Base-by-base conservation (phyloP, 352 stramenopile species). In the Halophytophthora polymorphica region DNA sequence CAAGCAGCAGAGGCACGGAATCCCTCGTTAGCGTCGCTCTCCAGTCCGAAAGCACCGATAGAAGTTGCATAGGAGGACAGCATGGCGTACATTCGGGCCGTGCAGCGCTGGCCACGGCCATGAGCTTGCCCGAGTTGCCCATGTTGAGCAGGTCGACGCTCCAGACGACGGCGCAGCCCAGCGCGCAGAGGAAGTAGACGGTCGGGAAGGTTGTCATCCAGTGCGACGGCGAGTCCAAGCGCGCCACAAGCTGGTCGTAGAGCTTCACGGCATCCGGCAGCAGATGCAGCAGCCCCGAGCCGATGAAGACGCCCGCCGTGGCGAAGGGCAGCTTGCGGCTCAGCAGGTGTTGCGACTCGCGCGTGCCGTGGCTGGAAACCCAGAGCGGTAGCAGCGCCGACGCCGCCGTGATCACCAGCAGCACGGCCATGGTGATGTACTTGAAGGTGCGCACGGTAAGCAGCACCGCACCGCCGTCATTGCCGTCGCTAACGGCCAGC, bases 121-220 rank as follows among this genome's bases (percentile, higher is more conserved):
- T 85, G 59, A 85, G 71, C 57, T 85, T 80, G 50, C 64, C 71
- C 19, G 73, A 85, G 57, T 82, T 75, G 53, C 73, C 77, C 51
- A 88, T 66, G 50, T 82, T 88, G 22, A 85, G 50, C 21, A 83
- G 56, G 44, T 84, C 76, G 18, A 87, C 70, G 25, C 55, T 68
- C 76, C 76, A 85, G 10, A 87, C 68, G 49, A 87, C 47, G 48
- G 74, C 69, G 52, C 73, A 87, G 36, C 73, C 76, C 34, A 83
- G 13, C 11, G 63, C 52, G 40, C 64, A 66, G 22, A 87, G 73
- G n/a, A 85, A 45, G 46, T 87, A 83, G 45, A 84, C 68, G 33
- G 67, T 59, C 13, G 73, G 76, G 45, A 80, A 87, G 33, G 68
- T 33, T 11, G 61, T 61, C 60, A 77, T 72, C 73, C 71, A 82